Base-by-base conservation (phyloP, 805 yeast species). In the Cyberlindnera bimundalis region DNA sequence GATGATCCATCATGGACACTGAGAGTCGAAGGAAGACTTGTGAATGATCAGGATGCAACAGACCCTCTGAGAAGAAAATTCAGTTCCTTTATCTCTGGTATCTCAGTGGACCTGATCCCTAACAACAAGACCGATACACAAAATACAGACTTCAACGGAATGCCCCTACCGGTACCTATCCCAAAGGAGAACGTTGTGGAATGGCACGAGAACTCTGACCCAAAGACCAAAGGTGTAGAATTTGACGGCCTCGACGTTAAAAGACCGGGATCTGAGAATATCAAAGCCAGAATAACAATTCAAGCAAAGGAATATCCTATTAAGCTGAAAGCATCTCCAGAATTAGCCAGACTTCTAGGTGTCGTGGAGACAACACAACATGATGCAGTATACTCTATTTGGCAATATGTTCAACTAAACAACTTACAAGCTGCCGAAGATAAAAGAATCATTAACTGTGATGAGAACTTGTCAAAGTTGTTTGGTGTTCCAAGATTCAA, bases 181-280 rank as follows among this genome's bases (percentile, higher is more conserved):
- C 45, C 48, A 7, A 48, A 47, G 35, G 66, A 65, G 15, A 54
- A 66, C 19, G 60, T 84, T 12, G 78, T 91, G 32, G 97, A 93
- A 62, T 93, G 99, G 99, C 90, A 89, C 61, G 90, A 83, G 50
- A 46, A 49, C 15, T 42, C 40, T 3, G 83, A 80, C 43, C 63
- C 71, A 5, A 61, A 62, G 29, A 58, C 62, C 42, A 60, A 68
- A 13, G 37, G 44, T 14, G 74, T 73, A 0, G 78, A 79, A 39
- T 91, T 91, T 59, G 98, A 93, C 61, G 97, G 95, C 1, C 65
- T 93, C 42, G 97, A 90, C 58, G 76, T 93, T 41, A 84, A 84
- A 55, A 78, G 99, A 54, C 67, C 74, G 14, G 98, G 98, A 3
- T 65, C 70, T 18, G 73, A 71, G 43, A 80, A 80, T 42, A 66